Conservation (phyloP, 345 rosid genomes). For the Schrenkiella parvula region DNA sequence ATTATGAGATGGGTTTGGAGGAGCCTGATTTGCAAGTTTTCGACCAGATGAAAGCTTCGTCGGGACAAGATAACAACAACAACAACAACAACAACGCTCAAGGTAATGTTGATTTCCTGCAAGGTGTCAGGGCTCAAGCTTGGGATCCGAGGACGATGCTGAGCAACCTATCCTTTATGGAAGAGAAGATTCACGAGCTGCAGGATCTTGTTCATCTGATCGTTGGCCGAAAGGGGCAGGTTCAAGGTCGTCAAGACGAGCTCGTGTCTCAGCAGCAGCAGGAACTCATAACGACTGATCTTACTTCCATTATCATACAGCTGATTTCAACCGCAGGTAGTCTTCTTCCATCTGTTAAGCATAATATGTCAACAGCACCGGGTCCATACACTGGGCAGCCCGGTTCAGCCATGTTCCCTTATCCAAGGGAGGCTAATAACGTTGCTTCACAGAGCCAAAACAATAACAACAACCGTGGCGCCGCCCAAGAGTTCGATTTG, state of each 20-base stretch:
- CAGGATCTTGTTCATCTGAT: constrained; percentile 79
- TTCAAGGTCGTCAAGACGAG: constrained; percentile 48
- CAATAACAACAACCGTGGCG: constrained; percentile 14
- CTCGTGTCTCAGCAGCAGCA: constrained; percentile 77
- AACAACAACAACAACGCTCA: constrained; percentile 7
- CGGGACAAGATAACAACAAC: constrained; percentile 17
- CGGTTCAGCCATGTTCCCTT: constrained; percentile 49
- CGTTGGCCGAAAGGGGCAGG: constrained; percentile 50
- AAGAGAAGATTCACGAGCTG: constrained; percentile 84
- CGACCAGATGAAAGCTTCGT: constrained; percentile 35
- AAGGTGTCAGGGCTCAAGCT: constrained; percentile 45
- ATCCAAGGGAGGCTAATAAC: constrained; percentile 36
- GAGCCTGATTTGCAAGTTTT: constrained; percentile 44
- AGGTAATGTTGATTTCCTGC: constrained; percentile 35
- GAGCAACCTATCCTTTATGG: constrained; percentile 77
- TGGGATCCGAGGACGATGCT: constrained; percentile 89
- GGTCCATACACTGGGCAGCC: constrained; percentile 43
- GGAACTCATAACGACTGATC: constrained; percentile 78
- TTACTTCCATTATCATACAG: constrained; percentile 89
- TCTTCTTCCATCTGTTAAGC: constrained; percentile 87
- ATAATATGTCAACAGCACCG: constrained; percentile 41
- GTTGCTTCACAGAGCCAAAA: constrained; percentile 40
- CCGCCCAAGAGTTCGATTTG: constrained; percentile 36
- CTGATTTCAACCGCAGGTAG: constrained; percentile 91
- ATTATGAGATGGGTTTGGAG: constrained; percentile 43